Evolutionary conservation across 768 basidiomycete species (phyloP), one percentile per base, ranked within the genome.

Genomic region (Pleurotus tuoliensis): DNA sequence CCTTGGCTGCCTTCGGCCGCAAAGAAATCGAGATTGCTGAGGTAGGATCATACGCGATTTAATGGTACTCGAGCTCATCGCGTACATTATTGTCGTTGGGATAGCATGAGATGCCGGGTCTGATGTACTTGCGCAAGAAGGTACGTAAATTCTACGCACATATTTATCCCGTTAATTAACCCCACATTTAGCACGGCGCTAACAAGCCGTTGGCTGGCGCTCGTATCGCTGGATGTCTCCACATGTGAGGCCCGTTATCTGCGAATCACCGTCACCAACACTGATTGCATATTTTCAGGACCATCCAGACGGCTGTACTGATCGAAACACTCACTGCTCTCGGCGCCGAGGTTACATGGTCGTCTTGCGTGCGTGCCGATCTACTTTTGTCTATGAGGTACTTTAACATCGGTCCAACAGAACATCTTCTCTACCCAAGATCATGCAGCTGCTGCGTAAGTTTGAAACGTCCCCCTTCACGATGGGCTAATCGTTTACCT

Each of bases 361-460:
- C 97, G 22, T 98, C 94, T 63, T 97, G 94, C 74, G 92, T 93
- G 72, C 44, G 89, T 79, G 37, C 59, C 8, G 54, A 47, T 54
- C 15, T 12, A 18, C 7, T 11, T 38, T 22, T 11, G 18, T 27
- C 25, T 22, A 18, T 20, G 39, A 16, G 18, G 12, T 16, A 13
- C 25, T 34, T 15, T 55, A 13, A n/a, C 41, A 6, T 39, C 9
- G n/a, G 41, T 27, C 30, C 16, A 6, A 55, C 44, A 94, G 92
- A 97, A 99, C 80, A 99, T 99, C 72, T 99, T 96, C 79, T 98
- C 97, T 49, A 99, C 97, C 51, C 97, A 99, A 76, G 97, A 99
- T 72, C 97, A 99, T 76, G 97, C 97, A 54, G 97, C 97, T 52
- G 90, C 97, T 62, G 97, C 92, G 90, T 92, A 71, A 67, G 88